phyloP scores from a whole-genome alignment of 192 early-diverging fungal species.

The Coemansia biformis region DNA sequence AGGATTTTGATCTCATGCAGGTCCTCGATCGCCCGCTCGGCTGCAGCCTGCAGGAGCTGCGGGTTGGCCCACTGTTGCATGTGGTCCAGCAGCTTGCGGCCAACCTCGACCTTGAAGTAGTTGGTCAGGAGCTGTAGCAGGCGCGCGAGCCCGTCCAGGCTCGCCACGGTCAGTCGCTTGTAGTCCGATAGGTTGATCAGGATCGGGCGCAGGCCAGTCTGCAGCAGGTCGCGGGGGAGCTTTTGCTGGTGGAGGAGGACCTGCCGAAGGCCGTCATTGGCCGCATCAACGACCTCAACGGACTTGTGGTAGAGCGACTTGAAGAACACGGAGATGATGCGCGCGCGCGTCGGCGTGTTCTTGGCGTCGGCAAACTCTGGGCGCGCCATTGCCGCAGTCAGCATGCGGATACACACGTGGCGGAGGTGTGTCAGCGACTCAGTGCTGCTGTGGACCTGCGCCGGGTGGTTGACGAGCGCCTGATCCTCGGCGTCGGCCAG shows the following conservation, averaged over 20 bases:
- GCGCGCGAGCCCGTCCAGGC: constrained; percentile 89
- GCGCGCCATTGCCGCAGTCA: constrained; percentile 89
- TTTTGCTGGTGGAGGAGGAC: constrained; percentile 56
- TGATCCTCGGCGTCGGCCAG: constrained; percentile 98
- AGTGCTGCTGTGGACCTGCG: constrained; percentile 73
- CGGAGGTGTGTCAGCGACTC: constrained; percentile 80
- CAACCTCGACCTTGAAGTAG: constrained; percentile 99
- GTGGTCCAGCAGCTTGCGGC: constrained; percentile 96
- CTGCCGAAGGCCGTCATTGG: constrained; percentile 86
- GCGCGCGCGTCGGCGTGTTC: constrained; percentile 71
- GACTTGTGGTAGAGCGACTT: constrained; percentile 95
- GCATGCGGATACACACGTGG: constrained; percentile 93
- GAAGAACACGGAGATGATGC: constrained; percentile 97
- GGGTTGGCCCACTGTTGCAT: constrained; percentile 90
- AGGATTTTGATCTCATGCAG: constrained; percentile 91
- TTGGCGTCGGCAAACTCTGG: constrained; percentile 70
- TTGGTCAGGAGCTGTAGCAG: constrained; percentile 89
- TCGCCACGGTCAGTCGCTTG: constrained; percentile 86
- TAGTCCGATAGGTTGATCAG: constrained; percentile 91
- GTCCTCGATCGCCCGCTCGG: constrained; percentile 79
- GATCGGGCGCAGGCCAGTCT: constrained; percentile 94
- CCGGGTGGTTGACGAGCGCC: constrained; percentile 74
- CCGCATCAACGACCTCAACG: constrained; percentile 90
- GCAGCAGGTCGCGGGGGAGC: constrained; percentile 89
- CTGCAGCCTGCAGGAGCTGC: constrained; percentile 69